Base-by-base conservation (phyloP, 2,329 filamentous ascomycete species). In the Aspergillus sclerotialis region DNA sequence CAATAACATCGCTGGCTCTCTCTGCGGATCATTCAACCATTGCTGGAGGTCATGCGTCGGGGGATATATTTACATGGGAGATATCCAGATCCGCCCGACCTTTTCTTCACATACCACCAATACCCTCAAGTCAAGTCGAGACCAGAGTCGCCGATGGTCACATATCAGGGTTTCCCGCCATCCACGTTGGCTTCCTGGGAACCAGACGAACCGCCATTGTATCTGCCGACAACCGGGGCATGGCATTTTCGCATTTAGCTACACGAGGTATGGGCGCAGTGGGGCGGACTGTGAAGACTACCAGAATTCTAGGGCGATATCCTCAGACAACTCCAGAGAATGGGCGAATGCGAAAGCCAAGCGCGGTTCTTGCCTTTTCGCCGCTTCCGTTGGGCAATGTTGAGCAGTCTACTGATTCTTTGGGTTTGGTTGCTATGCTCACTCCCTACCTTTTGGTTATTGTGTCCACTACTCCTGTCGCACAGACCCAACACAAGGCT, bases 201-300 rank as follows among this genome's bases (percentile, higher is more conserved):
- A 95, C 86, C 3, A 76, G 93, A 39, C 89, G 92, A 51, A 98
- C 92, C 10, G 92, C 93, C 3, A 70, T 98, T 4, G 89, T 96
- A 8, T 98, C 92, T 4, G 92, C 92, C 2, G 89, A 98, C 61
- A 85, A 94, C 51, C 78, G 78, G 31, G 92, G 93, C 13, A 98
- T 98, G 93, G 90, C 92, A 1, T 98, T 98, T 59, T 95, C 92
- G 3, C 93, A 98, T 61, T 74, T 98, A 7, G 93, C 92, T 7
- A 94, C 87, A 7, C 75, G 93, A 49, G 93, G 92, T 2, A 82
- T 93, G 24, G 92, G 92, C 3, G 76, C 88, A 15, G 73, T 98
- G 14, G 88, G 83, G 5, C 77, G 92, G 37, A 82, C 79, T 0
- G 84, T 98, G 30, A 94, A 87, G 64, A 94, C 87, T 0, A 90